Evolutionary conservation across 2,329 filamentous ascomycete species (phyloP).

Genomic region (Trichoderma polysporum): DNA sequence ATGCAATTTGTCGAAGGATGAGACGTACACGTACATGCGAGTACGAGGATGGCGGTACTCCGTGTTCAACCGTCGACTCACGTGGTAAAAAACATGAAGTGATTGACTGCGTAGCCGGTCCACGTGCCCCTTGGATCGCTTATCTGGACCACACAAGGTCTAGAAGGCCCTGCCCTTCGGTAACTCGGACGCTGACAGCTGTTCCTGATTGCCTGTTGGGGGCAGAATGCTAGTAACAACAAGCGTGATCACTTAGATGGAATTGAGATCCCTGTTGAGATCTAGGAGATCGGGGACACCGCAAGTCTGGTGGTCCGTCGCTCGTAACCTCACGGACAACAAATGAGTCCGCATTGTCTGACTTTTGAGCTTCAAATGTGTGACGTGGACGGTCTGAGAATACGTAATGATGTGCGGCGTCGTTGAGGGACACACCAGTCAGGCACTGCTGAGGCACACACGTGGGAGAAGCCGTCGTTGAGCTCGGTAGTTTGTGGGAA

Average conservation of each 20-base stretch:
- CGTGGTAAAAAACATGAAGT: background rate
- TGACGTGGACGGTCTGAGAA: conserved; percentile 6
- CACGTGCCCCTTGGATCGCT: conserved; percentile 6
- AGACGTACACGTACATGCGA: background rate
- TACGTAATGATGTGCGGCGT: conserved; percentile 2
- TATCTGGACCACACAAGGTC: conserved; percentile 3
- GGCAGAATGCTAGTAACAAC: background rate
- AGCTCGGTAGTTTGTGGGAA: background rate
- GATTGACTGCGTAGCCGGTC: background rate
- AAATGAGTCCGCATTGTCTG: background rate
- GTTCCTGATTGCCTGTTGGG: conserved; percentile 5
- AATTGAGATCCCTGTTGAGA: conserved; percentile 8
- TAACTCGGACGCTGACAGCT: background rate
- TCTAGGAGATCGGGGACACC: conserved; percentile 11
- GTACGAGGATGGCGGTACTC: background rate
- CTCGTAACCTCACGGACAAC: background rate
- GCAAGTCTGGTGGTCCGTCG: background rate
- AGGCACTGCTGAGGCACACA: conserved; percentile 1
- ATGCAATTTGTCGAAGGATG: background rate
- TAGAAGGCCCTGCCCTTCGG: background rate
- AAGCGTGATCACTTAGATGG: background rate
- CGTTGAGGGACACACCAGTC: background rate
- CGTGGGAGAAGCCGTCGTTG: conserved; percentile 4
- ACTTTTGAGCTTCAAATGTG: conserved; percentile 1
- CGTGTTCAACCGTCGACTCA: background rate